Evolutionary conservation across 768 basidiomycete species (phyloP).

Genomic region (Xerocomus potaroensis): DNA sequence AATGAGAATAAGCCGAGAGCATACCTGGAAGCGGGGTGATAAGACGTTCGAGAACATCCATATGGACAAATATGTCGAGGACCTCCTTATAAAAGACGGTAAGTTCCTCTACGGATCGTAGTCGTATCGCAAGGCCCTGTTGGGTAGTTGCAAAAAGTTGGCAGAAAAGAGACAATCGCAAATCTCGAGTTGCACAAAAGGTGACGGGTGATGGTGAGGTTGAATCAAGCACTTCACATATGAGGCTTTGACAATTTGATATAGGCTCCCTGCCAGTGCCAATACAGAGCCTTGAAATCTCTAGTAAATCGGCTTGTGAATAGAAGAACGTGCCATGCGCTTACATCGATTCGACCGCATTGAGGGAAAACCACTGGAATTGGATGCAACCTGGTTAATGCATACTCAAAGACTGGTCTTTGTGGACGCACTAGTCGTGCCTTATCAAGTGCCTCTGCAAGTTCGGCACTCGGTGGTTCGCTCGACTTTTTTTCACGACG

Average conservation of each 20-base stretch:
- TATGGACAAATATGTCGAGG: constrained; percentile 27
- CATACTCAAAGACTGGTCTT: constrained; percentile 4
- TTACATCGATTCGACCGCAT: constrained; percentile 38
- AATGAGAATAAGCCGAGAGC: constrained; percentile 5
- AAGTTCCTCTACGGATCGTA: constrained; percentile 25
- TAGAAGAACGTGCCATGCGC: constrained; percentile 1
- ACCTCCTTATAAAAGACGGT: constrained; percentile 34
- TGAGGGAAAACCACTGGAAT: constrained; percentile 39
- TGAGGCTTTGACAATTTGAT: constrained; percentile 31
- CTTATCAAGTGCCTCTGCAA: constrained; percentile 33
- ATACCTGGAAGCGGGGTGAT: constrained; percentile 37
- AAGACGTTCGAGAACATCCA: constrained; percentile 36
- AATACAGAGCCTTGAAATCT: constrained; percentile 33
- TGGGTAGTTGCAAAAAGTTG: constrained; percentile 34
- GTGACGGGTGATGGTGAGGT: constrained; percentile 21
- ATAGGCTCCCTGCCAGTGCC: constrained; percentile 41
- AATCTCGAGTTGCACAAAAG: constrained; percentile 27
- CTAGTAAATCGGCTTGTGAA: not conserved
- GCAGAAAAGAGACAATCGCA: constrained; percentile 35
- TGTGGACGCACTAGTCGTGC: constrained; percentile 34
- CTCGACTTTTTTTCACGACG: constrained; percentile 26
- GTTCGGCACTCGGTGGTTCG: constrained; percentile 25
- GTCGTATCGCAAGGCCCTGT: constrained; percentile 29
- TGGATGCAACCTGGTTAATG: constrained; percentile 14
- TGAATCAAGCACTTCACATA: constrained; percentile 29